Evolutionary conservation across 768 basidiomycete genomes (phyloP), one percentile per base, ranked within the genome.

Genomic region (Sutorius australiensis): DNA sequence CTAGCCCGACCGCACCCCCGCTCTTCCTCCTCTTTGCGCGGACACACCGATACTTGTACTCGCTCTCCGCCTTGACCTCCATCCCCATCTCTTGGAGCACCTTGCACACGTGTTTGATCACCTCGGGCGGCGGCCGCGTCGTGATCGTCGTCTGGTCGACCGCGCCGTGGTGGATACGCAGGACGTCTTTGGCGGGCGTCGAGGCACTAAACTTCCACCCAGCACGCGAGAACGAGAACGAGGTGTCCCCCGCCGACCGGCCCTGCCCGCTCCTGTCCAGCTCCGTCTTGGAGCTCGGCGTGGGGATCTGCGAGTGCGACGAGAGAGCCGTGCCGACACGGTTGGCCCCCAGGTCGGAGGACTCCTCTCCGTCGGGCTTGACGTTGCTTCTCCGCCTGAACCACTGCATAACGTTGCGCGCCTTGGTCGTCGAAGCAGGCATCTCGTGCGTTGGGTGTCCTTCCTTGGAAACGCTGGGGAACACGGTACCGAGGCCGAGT

Each of bases 361-460:
- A 57, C 28, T 53, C 62, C 24, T 64, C 72, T 46, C 53, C 60
- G 37, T 63, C 69, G 51, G 59, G 66, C 62, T 67, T 70, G 48
- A 45, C 67, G 3, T 82, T 86, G 63, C 83, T 86, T 71, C 80
- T 81, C 50, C 79, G 80, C 69, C 89, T 78, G 81, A 99, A 98
- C 97, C 97, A 99, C 59, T 94, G 87, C 95, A 98, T 98, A 48
- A 99, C 97, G 65, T 88, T 92, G 69, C 85, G 84, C 5, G 95
- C 94, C 69, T 94, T 89, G 71, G 80, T 85, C n/a, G 90, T 82
- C 55, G 89, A 86, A 14, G 85, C 89, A 2, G 80, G 79, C 72
- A 86, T 73, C 37, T 76, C 76, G 40, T 61, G 64, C 28, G 62
- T 48, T 38, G 58, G 62, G 56, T 59, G 60, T 28, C 50, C 65